These are phyloP conservation scores for Leishmania braziliensis DNA, from an alignment of 208 protist genomes.

Conservation along the genomic window DNA sequence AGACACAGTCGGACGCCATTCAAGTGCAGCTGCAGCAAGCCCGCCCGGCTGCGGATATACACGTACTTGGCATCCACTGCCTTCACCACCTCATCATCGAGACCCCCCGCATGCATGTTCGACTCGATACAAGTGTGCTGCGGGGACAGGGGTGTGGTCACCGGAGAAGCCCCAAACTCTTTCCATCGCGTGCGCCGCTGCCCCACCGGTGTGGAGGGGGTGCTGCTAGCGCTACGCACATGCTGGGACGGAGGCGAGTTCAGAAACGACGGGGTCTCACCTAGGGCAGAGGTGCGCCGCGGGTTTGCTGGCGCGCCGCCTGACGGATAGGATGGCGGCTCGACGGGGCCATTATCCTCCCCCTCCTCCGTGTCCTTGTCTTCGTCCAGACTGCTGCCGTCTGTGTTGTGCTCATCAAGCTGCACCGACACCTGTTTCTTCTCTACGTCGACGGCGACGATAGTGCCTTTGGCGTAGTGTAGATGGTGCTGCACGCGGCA, in stretches of 20 bases:
- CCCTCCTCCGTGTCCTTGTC: conserved; percentile 23
- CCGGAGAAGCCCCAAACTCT: conserved; percentile 16
- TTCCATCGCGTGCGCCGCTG: conserved; percentile 19
- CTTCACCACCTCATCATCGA: conserved; percentile 50
- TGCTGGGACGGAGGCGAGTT: not conserved
- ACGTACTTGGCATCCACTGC: conserved; percentile 62
- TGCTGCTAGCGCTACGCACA: not conserved
- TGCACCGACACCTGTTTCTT: conserved; percentile 69
- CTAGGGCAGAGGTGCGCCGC: not conserved
- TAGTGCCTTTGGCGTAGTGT: conserved; percentile 63
- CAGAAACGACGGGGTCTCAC: not conserved
- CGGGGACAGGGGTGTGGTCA: conserved; percentile 8
- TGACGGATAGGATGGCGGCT: not conserved
- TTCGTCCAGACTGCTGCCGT: conserved; percentile 15
- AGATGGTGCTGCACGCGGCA: conserved; percentile 66
- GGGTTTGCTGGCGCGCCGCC: not conserved
- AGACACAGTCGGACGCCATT: conserved; percentile 82
- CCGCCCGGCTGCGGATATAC: conserved; percentile 54
- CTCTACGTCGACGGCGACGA: conserved; percentile 62
- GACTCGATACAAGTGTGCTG: conserved; percentile 8
- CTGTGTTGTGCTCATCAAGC: conserved; percentile 36
- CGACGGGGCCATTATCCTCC: not conserved
- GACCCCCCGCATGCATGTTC: conserved; percentile 18
- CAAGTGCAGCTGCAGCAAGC: conserved; percentile 74
- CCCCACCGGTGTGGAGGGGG: not conserved